These are phyloP conservation scores for Vitis hybrid DNA, from an alignment of 177 flowering plant species.

Conservation along the genomic window DNA sequence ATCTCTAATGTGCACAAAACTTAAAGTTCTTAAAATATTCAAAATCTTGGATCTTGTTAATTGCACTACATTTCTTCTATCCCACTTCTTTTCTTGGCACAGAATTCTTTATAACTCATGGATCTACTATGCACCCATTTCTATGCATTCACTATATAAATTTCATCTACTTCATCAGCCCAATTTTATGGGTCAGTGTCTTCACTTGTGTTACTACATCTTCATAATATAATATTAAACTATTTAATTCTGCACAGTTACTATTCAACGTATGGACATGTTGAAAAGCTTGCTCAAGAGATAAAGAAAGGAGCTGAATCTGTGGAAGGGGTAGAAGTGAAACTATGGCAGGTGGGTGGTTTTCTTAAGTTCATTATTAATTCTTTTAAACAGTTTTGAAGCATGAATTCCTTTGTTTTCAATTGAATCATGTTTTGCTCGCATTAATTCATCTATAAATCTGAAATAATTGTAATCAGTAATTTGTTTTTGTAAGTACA, in stretches of 20 bases:
- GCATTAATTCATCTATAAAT: neutral
- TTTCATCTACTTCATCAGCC: too few species aligned
- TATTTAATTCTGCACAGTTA: constrained; percentile 38
- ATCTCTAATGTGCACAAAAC: neutral
- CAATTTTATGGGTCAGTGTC: neutral
- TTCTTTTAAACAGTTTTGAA: neutral
- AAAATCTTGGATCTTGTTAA: neutral
- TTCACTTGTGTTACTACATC: neutral
- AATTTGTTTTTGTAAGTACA: too few species aligned
- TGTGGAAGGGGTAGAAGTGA: constrained; percentile 75
- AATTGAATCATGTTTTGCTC: neutral
- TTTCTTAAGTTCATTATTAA: neutral
- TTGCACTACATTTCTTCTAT: neutral
- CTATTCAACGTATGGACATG: constrained; percentile 88
- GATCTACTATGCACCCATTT: too few species aligned
- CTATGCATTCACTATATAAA: too few species aligned
- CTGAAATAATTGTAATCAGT: too few species aligned
- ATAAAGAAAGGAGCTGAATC: constrained; percentile 75
- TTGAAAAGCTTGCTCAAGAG: constrained; percentile 70
- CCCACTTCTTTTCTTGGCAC: too few species aligned
- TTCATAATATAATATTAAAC: neutral
- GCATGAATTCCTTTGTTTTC: too few species aligned
- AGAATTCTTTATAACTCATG: too few species aligned
- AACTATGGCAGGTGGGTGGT: constrained; percentile 67
- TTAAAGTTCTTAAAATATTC: neutral